Conservation (phyloP, 768 basidiomycete genomes). For the Trametes meyenii region DNA sequence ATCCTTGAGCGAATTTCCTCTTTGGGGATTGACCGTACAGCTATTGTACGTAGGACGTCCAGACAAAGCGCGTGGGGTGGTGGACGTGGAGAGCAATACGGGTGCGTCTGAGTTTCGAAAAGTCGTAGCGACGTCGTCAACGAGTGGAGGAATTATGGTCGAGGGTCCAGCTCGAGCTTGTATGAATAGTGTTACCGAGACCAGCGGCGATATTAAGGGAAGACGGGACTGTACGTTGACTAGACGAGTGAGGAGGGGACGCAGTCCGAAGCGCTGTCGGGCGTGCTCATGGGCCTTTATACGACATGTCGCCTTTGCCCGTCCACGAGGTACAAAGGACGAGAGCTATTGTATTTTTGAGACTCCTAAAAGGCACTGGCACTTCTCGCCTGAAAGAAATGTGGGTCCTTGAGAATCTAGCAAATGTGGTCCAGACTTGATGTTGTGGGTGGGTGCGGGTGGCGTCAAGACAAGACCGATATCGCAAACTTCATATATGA, state of each 20-base stretch:
- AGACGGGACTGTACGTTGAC: background rate
- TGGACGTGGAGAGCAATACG: background rate
- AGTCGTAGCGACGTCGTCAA: background rate
- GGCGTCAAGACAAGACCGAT: constrained; percentile 3
- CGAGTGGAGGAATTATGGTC: background rate
- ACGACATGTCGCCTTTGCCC: background rate
- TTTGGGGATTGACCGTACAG: background rate
- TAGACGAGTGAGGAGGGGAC: background rate
- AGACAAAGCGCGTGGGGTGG: background rate
- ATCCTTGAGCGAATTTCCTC: background rate
- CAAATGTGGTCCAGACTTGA: background rate
- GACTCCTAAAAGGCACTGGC: background rate
- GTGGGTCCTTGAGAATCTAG: constrained; percentile 12
- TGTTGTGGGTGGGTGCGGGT: background rate
- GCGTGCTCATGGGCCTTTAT: background rate
- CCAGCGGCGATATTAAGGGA: constrained; percentile 11
- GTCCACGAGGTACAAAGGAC: background rate
- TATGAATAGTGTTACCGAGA: constrained; percentile 2
- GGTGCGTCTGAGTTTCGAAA: background rate
- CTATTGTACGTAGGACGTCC: no score
- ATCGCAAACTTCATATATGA: no score
- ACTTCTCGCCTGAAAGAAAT: background rate
- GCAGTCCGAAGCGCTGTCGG: background rate
- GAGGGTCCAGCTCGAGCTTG: constrained; percentile 2
- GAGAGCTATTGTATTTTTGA: background rate